Evolutionary conservation across 352 stramenopile genomes (phyloP), one percentile per base, ranked within the genome.

Genomic region (Globisporangium uncinulatum): DNA sequence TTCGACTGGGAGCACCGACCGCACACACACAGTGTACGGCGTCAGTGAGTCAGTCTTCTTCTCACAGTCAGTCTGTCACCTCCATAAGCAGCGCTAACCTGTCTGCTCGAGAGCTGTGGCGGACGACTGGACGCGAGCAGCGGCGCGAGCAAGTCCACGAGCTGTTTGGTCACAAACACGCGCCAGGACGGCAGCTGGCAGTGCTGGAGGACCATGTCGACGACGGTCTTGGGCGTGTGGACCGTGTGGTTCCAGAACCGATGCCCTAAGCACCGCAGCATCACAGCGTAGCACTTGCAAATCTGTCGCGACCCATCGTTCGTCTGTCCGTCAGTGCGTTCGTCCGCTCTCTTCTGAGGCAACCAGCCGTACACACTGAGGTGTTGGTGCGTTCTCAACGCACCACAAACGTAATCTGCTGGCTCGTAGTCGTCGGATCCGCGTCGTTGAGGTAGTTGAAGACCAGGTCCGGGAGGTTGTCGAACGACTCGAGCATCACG

Each of bases 181-280:
- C 72, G 79, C 83, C 83, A 95, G 6, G 73, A 74, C 0, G 64
- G 60, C 8, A 80, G 56, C 41, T 73, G 48, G n/a, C 73, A 87
- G 62, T 95, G 83, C 36, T 89, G 69, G 42, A 92, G 63, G 5
- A 93, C 60, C 44, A 93, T 67, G 48, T 87, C 71, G 7, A 92
- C 51, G 11, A 95, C 84, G 14, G 73, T 59, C 56, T 81, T 71
- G 0, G 82, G 70, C 0, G 83, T 77, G 24, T 91, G 73, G n/a
- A 84, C 76, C 6, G 81, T 87, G 61, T 93, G 77, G 37, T 85
- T 84, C 86, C 86, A 95, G 62, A 94, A 93, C 1, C 80, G 84
- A 62, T 92, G 76, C 0, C 76, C 78, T 47, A 95, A 68, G 44
- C 82, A 92, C 32, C 70, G 66, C 29, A 95, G 51, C 34, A 95